These are phyloP conservation scores for Populus davidiana DNA, from an alignment of 345 rosid species.

Conservation along the genomic window DNA sequence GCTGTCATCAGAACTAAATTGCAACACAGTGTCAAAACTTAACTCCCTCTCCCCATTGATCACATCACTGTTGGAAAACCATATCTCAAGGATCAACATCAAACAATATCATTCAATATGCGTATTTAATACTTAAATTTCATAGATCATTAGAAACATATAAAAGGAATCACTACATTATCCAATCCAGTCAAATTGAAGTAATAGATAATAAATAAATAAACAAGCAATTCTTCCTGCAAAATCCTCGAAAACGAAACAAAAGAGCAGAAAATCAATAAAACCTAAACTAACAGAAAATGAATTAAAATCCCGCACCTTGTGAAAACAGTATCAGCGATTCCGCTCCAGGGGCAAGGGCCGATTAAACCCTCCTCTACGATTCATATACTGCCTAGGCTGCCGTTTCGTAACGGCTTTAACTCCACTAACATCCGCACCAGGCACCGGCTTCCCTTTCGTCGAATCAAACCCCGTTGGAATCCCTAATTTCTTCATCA, in stretches of 20 bases:
- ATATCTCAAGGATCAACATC: neutral
- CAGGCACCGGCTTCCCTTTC: conserved; percentile 82
- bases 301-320: conserved; percentile 35
- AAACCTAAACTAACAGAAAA: neutral
- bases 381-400: conserved; percentile 93
- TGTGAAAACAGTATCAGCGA: conserved; percentile 37
- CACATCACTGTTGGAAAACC: too few relatives aligned
- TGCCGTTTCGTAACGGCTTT: conserved; percentile 75
- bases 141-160: neutral
- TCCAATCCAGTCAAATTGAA: neutral
- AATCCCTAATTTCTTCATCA: conserved; percentile 94
- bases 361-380: conserved; percentile 89
- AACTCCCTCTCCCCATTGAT: too few relatives aligned
- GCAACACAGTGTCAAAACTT: too few relatives aligned
- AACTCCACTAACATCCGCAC: conserved; percentile 82
- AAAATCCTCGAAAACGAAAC: neutral
- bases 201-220: too few relatives aligned
- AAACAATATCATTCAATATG: neutral
- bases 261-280: neutral
- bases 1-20: neutral
- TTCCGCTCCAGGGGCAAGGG: conserved; percentile 82
- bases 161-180: neutral
- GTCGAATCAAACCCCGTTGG: conserved; percentile 89
- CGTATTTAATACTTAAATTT: neutral
- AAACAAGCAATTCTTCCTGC: neutral